Conservation (phyloP, 805 yeast genomes). For the Candida yuanshanica region DNA sequence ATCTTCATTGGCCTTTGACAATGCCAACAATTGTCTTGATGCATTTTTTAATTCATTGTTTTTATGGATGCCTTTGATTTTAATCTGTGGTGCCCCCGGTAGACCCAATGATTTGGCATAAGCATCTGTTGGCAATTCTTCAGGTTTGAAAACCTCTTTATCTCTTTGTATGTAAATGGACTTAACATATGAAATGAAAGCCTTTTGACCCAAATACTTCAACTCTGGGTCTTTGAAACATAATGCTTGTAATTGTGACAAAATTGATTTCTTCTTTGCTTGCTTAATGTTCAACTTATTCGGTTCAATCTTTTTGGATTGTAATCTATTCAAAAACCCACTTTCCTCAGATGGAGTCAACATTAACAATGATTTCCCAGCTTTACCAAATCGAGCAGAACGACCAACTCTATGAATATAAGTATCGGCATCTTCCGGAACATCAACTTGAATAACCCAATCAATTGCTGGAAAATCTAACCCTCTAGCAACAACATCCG, state of each 20-base stretch:
- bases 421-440: slow-evolving; percentile 89
- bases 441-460: slow-evolving; percentile 85
- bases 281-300: slow-evolving; percentile 70
- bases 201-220: slow-evolving; percentile 92
- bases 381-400: slow-evolving; percentile 87
- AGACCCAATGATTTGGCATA: slow-evolving; percentile 86
- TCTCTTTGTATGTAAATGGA: slow-evolving; percentile 84
- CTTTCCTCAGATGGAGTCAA: slow-evolving; percentile 79
- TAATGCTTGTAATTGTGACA: slow-evolving; percentile 79
- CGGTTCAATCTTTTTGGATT: slow-evolving; percentile 59
- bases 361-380: slow-evolving; percentile 82
- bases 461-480: slow-evolving; percentile 95
- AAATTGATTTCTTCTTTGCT: slow-evolving; percentile 64
- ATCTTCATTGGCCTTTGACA: slow-evolving; percentile 54
- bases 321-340: slow-evolving; percentile 61
- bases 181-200: slow-evolving; percentile 85
- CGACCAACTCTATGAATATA: slow-evolving; percentile 94
- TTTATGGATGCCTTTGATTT: slow-evolving; percentile 49
- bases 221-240: slow-evolving; percentile 89
- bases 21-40: slow-evolving; percentile 59
- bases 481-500: slow-evolving; percentile 98
- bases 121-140: slow-evolving; percentile 70
- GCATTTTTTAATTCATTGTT: slow-evolving; percentile 75
- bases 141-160: slow-evolving; percentile 76
- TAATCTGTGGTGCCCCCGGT: slow-evolving; percentile 94